Evolutionary conservation across 768 basidiomycete genomes (phyloP), one percentile per base, ranked within the genome.

Genomic region (Guyanaporus albipodus): DNA sequence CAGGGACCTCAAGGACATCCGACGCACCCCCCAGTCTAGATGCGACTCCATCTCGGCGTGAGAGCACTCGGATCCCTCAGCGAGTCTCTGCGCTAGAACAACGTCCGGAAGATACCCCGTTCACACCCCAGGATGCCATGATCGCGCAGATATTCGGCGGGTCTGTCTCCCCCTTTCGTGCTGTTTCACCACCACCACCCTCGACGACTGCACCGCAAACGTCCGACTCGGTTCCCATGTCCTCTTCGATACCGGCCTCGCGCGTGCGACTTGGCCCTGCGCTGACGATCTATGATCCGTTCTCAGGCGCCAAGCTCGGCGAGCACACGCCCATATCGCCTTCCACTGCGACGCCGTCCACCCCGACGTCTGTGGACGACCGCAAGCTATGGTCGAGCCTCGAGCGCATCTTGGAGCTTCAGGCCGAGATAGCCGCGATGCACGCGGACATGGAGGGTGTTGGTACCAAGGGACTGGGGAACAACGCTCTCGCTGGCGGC

Each of bases 371-470:
- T 29, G 42, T 41, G 15, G 67, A 66, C 38, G 74, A 75, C 52
- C 77, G 76, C 41, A 78, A 75, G 43, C 61, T 85, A 39, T 90
- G 87, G 87, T 58, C 74, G 0, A 80, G 83, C 50, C 74, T 90
- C 14, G 78, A 79, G 17, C 74, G 73, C 35, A 82, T 90, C n/a
- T 62, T 87, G 51, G 82, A 82, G 29, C 64, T 90, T 24, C 86
- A 90, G 61, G 79, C 76, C 44, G 79, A 86, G 52, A 79, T 90
- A 27, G 81, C 87, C 6, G 71, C 69, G 52, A 79, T 86, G 76
- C 87, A 89, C 59, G 66, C 82, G 9, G 79, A 83, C 21, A 85
- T 90, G 84, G 87, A 90, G 61, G 76, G 76, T 32, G 73, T 84
- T 1, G 53, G 66, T 48, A 46, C 33, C 10, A 41, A 34, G 12